A percentile compares a stretch with the other conserved stretches of the same genome.
These are phyloP conservation scores for Teunomyces lycoperdinae DNA, from an alignment of 805 yeast species.

Conservation along the genomic window DNA sequence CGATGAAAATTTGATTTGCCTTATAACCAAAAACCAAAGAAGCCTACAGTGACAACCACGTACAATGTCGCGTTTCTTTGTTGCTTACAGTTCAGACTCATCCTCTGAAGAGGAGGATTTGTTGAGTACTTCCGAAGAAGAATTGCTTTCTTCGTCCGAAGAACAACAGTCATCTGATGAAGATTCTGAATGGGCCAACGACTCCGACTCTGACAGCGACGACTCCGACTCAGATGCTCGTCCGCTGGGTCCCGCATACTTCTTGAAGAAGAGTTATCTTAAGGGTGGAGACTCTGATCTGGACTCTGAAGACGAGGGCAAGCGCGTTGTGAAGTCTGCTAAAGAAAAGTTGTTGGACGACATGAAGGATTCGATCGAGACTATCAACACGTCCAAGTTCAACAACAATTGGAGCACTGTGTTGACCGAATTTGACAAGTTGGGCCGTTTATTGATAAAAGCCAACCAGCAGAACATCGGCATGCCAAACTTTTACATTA, in stretches of 20 bases:
- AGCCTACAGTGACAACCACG: not conserved
- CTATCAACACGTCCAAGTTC: constrained; percentile 65
- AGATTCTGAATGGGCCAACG: constrained; percentile 53
- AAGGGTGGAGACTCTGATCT: constrained; percentile 44
- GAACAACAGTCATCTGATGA: constrained; percentile 42
- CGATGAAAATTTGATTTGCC: constrained; percentile 25
- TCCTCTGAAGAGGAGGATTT: constrained; percentile 53
- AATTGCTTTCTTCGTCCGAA: constrained; percentile 48
- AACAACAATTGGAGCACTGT: constrained; percentile 78
- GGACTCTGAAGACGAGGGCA: constrained; percentile 64
- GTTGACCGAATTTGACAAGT: constrained; percentile 73
- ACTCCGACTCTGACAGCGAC: constrained; percentile 22
- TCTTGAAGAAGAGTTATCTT: constrained; percentile 49
- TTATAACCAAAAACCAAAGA: not conserved
- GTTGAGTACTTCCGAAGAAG: constrained; percentile 57
- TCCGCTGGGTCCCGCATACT: constrained; percentile 52
- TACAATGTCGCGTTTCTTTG: constrained; percentile 89
- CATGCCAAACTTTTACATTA: constrained; percentile 70
- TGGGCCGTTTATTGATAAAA: constrained; percentile 63
- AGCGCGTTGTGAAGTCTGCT: constrained; percentile 87
- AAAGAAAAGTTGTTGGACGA: constrained; percentile 91
- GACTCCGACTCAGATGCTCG: constrained; percentile 33
- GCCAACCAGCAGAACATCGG: constrained; percentile 73
- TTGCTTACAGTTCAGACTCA: constrained; percentile 55
- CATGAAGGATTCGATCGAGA: constrained; percentile 61